Evolutionary conservation across 139 green algal species (phyloP).

Genomic region (Auxenochlorella pyrenoidosa): DNA sequence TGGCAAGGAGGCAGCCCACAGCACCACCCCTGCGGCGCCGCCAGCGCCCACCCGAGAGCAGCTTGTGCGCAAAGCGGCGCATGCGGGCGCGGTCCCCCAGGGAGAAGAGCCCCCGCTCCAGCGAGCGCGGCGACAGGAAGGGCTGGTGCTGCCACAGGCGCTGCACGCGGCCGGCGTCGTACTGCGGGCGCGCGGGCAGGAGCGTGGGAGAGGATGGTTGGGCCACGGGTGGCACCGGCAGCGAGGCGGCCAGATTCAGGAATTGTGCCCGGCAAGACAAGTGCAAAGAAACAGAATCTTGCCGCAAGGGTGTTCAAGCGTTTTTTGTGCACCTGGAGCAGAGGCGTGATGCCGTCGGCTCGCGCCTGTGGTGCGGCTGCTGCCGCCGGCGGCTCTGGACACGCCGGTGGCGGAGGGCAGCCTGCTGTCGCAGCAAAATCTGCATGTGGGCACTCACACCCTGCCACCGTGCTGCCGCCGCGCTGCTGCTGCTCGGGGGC

Average conservation of each 20-base stretch:
- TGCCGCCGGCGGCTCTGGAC: neutral
- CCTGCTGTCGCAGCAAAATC: neutral
- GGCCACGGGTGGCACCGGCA: neutral
- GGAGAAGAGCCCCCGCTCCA: neutral
- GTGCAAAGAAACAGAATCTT: no score
- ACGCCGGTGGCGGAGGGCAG: neutral
- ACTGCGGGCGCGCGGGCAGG: constrained; percentile 1
- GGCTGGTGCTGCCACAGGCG: neutral
- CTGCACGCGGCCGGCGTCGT: neutral
- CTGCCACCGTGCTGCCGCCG: no score
- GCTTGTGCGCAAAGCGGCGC: constrained; percentile 14
- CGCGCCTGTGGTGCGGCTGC: no score
- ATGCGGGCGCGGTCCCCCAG: neutral
- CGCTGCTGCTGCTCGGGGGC: neutral
- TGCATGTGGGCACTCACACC: neutral
- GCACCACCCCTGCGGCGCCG: neutral
- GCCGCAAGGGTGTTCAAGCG: no score
- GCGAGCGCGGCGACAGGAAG: neutral
- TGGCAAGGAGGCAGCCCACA: neutral
- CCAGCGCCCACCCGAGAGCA: neutral
- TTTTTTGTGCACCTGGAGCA: no score
- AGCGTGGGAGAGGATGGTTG: neutral
- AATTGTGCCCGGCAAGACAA: no score
- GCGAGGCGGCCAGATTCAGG: no score
- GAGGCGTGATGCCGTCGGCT: no score